Evolutionary conservation across 139 green algal genomes (phyloP), one percentile per base, ranked within the genome.

Genomic region (Spirogloea muscicola): DNA sequence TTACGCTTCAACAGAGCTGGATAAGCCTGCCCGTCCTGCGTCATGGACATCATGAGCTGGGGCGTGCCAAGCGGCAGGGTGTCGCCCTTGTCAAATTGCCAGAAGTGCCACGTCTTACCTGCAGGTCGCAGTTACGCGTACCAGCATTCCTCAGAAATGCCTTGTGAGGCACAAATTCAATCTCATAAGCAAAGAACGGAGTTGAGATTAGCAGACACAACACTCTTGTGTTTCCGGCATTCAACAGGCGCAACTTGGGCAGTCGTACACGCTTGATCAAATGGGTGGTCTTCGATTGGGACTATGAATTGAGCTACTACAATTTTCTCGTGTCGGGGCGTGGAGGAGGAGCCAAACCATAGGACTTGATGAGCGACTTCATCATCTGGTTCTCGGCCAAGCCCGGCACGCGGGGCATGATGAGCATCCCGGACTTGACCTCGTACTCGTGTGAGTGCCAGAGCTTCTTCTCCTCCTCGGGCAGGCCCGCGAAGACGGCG

Each of bases 361-460:
- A 82, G 25, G 74, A 80, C 41, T 79, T 79, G 16, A 49, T 49
- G 2, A 82, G 68, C 51, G 42, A 44, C n/a, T 10, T 18, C 67
- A 82, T 69, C 18, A 72, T 31, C 5, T 67, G 16, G 38, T 36
- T 67, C 66, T 82, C 74, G 13, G 68, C 68, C 1, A 65, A 10
- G 6, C 27, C 27, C 9, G 65, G 68, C 27, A 82, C 18, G 10
- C 18, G 42, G 7, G 74, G 74, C 33, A 74, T 37, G 27, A 71
- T 36, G 2, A 77, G 55, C 13, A 72, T 0, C 5, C 74, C 74
- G 52, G 29, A 49, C 25, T 60, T 82, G 2, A 93, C 86, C 82
- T 92, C 88, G 60, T 89, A 91, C 57, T 82, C 72, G 73, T 93
- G 89, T 55, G 77, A 88, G 82, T 93, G 89, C 89, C 89, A 94